phyloP scores from a whole-genome alignment of 805 yeast species.

The Torulaspora microellipsoides region DNA sequence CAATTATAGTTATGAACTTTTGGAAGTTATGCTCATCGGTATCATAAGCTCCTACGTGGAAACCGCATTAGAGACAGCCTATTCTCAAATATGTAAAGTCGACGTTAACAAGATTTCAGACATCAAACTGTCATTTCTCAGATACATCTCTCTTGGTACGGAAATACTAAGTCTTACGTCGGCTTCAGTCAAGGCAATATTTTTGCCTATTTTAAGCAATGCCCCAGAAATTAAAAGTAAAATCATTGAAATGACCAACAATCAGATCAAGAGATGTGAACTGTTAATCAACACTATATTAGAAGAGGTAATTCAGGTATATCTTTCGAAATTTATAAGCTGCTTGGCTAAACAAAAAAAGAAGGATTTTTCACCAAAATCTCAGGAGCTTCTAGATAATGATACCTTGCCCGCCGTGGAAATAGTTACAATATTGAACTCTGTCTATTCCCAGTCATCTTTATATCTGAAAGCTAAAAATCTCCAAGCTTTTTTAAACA shows the following conservation, averaged over 20 bases:
- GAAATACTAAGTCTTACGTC: constrained; percentile 64
- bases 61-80: constrained; percentile 67
- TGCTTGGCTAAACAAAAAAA: constrained; percentile 64
- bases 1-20: constrained; percentile 57
- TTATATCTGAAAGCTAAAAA: constrained; percentile 44
- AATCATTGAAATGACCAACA: constrained; percentile 58
- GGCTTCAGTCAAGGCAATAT: constrained; percentile 65
- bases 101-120: constrained; percentile 26
- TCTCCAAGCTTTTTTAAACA: constrained; percentile 45
- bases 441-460: constrained; percentile 33
- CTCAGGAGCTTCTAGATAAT: constrained; percentile 45
- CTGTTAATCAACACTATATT: constrained; percentile 59
- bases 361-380: constrained; percentile 58
- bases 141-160: constrained; percentile 48
- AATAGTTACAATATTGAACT: constrained; percentile 47
- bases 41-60: constrained; percentile 73
- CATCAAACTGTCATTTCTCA: constrained; percentile 45
- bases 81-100: constrained; percentile 41
- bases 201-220: constrained; percentile 67
- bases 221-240: constrained; percentile 52
- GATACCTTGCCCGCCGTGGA: constrained; percentile 71
- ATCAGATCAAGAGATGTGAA: constrained; percentile 57
- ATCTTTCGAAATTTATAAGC: constrained; percentile 46
- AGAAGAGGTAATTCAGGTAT: constrained; percentile 51
- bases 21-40: constrained; percentile 62